These are phyloP conservation scores for Pseudogymnoascus sp. DNA, from an alignment of 2,329 filamentous ascomycete genomes.

Conservation along the genomic window DNA sequence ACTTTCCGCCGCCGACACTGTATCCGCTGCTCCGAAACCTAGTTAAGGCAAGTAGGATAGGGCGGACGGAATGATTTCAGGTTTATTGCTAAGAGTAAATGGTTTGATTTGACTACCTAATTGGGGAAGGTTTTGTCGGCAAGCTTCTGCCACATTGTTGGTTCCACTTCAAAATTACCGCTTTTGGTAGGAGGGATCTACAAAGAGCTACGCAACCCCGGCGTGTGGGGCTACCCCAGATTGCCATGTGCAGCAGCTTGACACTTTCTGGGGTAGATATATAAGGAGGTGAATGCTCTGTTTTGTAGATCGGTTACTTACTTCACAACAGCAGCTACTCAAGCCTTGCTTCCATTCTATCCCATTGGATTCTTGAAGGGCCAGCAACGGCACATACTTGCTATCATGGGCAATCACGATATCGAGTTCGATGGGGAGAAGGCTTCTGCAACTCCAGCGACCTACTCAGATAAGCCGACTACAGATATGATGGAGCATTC, in stretches of 20 bases:
- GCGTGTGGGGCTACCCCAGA: neutral
- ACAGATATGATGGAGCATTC: slow-evolving; percentile 4
- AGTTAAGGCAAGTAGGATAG: neutral
- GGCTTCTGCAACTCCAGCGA: neutral
- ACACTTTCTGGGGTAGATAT: slow-evolving; percentile 4
- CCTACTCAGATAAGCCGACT: neutral
- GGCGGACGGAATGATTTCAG: neutral
- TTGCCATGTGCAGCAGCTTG: neutral
- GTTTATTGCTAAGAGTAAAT: neutral
- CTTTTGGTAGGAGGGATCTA: neutral
- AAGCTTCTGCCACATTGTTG: neutral
- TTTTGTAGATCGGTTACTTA: neutral
- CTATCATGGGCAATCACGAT: neutral
- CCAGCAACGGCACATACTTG: neutral
- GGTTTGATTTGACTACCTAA: neutral
- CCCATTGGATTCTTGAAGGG: neutral
- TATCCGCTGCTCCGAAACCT: neutral
- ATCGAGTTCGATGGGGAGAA: neutral
- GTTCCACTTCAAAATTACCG: slow-evolving; percentile 4
- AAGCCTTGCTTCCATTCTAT: neutral
- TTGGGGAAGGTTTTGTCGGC: neutral
- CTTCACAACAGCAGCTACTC: neutral
- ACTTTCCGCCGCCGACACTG: neutral
- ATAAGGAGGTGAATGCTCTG: neutral
- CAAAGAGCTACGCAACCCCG: neutral